phyloP scores from a whole-genome alignment of 495 filamentous ascomycete species.

The Tuber brumale region DNA sequence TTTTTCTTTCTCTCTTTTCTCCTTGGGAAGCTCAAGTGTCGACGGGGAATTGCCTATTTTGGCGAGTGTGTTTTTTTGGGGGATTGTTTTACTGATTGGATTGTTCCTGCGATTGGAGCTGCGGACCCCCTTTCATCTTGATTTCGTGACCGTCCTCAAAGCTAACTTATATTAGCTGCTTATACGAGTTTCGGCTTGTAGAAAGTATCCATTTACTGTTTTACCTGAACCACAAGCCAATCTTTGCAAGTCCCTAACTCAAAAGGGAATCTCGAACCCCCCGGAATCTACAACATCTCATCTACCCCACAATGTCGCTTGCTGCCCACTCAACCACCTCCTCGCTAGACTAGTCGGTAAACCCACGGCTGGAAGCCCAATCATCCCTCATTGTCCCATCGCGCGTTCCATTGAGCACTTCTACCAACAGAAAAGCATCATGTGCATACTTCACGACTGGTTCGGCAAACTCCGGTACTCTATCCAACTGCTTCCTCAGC shows the following conservation, averaged over 20 bases:
- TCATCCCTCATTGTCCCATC: slow-evolving; percentile 47
- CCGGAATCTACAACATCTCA: neutral
- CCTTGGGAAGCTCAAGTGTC: too few species aligned
- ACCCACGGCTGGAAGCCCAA: slow-evolving; percentile 49
- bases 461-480: slow-evolving; percentile 45
- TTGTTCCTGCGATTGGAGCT: neutral
- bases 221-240: neutral
- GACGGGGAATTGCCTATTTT: too few species aligned
- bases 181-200: neutral
- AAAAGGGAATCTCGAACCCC: neutral
- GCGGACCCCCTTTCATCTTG: neutral
- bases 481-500: slow-evolving; percentile 48
- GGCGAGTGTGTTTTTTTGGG: too few species aligned
- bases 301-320: slow-evolving; percentile 41
- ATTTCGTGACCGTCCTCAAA: neutral
- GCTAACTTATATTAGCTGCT: neutral
- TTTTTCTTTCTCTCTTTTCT: too few species aligned
- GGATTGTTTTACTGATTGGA: neutral
- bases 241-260: neutral
- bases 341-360: slow-evolving; percentile 48
- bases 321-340: slow-evolving; percentile 50
- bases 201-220: neutral
- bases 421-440: slow-evolving; percentile 54
- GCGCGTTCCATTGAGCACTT: slow-evolving; percentile 52
- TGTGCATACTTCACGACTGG: slow-evolving; percentile 48